phyloP scores from a whole-genome alignment of 2,329 filamentous ascomycete genomes.

The Ceratocystis cacaofunesta region DNA sequence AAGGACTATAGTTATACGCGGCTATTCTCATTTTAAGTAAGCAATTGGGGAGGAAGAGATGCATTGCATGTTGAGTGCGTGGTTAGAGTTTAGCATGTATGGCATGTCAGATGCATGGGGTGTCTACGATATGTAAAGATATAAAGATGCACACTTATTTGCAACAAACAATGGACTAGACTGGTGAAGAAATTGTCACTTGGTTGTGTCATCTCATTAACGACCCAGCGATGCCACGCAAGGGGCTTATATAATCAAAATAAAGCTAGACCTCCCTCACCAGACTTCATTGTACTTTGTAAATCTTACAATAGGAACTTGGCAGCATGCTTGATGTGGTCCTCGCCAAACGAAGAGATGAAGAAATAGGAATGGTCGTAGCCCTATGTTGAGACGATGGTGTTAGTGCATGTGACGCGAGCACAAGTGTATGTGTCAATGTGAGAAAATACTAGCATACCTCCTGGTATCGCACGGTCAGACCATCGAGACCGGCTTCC shows the following conservation, averaged over 20 bases:
- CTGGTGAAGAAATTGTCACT: too few species aligned
- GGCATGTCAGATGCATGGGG: background rate
- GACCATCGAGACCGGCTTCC: conserved; percentile 54
- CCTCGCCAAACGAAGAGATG: conserved; percentile 76
- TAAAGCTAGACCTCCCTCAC: background rate
- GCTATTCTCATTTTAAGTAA: background rate
- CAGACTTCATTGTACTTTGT: too few species aligned
- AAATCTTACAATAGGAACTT: conserved; percentile 48
- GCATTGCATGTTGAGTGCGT: too few species aligned
- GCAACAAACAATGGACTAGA: too few species aligned
- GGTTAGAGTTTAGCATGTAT: background rate
- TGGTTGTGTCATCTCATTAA: background rate
- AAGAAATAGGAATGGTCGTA: conserved; percentile 99
- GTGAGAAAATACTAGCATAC: conserved; percentile 26
- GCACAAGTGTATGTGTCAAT: background rate
- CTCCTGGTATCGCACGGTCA: conserved; percentile 70
- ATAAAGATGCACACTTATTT: background rate
- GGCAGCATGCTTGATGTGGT: conserved; percentile 83
- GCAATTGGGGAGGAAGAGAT: background rate
- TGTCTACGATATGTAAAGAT: background rate
- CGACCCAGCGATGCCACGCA: background rate
- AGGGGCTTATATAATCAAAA: background rate
- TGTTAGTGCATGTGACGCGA: background rate
- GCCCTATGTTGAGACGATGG: conserved; percentile 32
- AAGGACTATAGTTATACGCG: background rate